A percentile compares a stretch with the other conserved stretches of the same genome.
Evolutionary conservation across 2,329 filamentous ascomycete species (phyloP).

Genomic region (Didymella keratinophila): DNA sequence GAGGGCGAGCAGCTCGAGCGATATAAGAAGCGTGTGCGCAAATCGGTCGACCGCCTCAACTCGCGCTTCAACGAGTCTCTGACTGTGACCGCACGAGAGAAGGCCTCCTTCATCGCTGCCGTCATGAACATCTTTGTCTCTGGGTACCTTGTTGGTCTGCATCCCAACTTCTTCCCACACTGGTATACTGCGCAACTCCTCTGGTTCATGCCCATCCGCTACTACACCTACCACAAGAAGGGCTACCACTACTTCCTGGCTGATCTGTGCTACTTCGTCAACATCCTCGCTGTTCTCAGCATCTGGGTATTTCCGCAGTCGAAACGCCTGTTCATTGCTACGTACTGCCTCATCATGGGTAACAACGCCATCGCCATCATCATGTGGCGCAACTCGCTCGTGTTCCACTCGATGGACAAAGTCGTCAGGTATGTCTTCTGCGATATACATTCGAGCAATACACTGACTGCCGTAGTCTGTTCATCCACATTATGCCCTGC

Average conservation of each 20-base stretch:
- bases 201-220: slow-evolving; percentile 97
- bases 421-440: slow-evolving; percentile 72
- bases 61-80: slow-evolving; percentile 89
- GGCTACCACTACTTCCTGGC: slow-evolving; percentile 93
- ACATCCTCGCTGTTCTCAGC: slow-evolving; percentile 79
- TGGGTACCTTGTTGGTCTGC: slow-evolving; percentile 88
- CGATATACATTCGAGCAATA: background rate
- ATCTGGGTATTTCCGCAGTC: slow-evolving; percentile 92
- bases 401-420: slow-evolving; percentile 98
- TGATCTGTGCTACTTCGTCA: slow-evolving; percentile 98
- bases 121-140: slow-evolving; percentile 98
- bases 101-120: slow-evolving; percentile 93
- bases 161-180: slow-evolving; percentile 83
- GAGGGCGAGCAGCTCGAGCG: slow-evolving; percentile 92
- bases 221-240: slow-evolving; percentile 86
- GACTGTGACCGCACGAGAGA: slow-evolving; percentile 87
- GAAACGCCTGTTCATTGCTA: slow-evolving; percentile 88
- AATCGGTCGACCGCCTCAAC: slow-evolving; percentile 85
- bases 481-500: slow-evolving; percentile 99
- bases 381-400: slow-evolving; percentile 98
- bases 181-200: slow-evolving; percentile 90
- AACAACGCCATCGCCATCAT: slow-evolving; percentile 98
- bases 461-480: slow-evolving; percentile 66
- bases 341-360: slow-evolving; percentile 90
- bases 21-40: slow-evolving; percentile 86